These are phyloP conservation scores for Entamoeba dispar DNA, from an alignment of 208 protist species.

Conservation along the genomic window DNA sequence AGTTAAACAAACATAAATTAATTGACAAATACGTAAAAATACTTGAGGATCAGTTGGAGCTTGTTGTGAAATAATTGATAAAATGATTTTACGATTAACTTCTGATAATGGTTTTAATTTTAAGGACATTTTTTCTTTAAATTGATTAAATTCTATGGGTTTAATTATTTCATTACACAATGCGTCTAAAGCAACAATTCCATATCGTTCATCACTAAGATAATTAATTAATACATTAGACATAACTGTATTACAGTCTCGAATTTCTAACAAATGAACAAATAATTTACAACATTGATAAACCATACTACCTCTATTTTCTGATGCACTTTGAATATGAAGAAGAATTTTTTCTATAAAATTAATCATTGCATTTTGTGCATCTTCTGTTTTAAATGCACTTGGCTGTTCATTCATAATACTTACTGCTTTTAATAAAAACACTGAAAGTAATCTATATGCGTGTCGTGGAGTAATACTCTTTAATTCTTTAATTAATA, in stretches of 20 bases:
- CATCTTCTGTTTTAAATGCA: neutral
- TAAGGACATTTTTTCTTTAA: neutral
- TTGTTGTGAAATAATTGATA: neutral
- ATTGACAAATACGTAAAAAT: neutral
- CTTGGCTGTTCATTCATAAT: neutral
- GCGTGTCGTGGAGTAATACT: neutral
- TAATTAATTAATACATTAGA: neutral
- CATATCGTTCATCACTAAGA: neutral
- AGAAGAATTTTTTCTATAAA: neutral
- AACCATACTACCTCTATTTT: neutral
- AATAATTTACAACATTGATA: neutral
- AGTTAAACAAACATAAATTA: neutral
- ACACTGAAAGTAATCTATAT: neutral
- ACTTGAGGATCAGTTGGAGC: neutral
- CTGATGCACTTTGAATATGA: neutral
- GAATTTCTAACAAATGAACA: neutral
- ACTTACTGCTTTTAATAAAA: neutral
- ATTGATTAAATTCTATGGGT: neutral
- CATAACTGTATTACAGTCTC: neutral
- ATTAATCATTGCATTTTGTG: neutral
- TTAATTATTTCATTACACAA: neutral
- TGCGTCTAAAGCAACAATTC: neutral
- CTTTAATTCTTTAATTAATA: neutral
- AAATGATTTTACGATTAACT: neutral
- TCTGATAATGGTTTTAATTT: neutral